Base-by-base conservation (phyloP, 2,329 filamentous ascomycete genomes). In the Xylaria digitata region DNA sequence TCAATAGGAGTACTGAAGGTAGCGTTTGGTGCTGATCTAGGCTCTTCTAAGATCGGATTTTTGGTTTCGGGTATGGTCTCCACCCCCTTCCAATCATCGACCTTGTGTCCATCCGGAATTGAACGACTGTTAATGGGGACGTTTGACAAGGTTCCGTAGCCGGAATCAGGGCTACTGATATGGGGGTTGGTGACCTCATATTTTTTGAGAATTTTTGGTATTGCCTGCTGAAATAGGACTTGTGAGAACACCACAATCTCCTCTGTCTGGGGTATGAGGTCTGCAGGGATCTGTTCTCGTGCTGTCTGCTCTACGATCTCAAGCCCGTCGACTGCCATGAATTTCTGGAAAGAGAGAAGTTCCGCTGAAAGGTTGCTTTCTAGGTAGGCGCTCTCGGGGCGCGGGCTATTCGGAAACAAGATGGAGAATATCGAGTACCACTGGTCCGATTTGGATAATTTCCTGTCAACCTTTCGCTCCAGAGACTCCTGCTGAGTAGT, bases 351-450 rank as follows among this genome's bases (percentile, higher is more conserved):
- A 42, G 8, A 30, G n/a, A 60, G 45, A 11, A 60, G 15, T 30
- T 60, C 45, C 11, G 46, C n/a, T 49, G 57, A 60, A 15, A 60
- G 57, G 23, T 26, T 32, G 15, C 32, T 48, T 19, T 60, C 57
- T 6, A 60, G 26, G 26, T 60, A 60, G 3, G 57, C 40, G 30
- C 57, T 60, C 5, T 17, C 34, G 0, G 57, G 57, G 2, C 15
- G 57, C 30, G 45, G 57, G 57, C 57, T 60, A 48, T 50, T 64
- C 17, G 68, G 68, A 37, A 71, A 71, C 8, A 71, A 48, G 30
- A 68, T 67, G 42, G 54, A 53, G 54, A 67, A 71, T 21, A 71
- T 63, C 15, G 65, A 63, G 48, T 68, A 70, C 70, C 70, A 71
- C 23, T 71, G 68, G 32, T 68, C 63, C 11, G 61, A 54, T 21